Evolutionary conservation across 192 early-diverging fungal species (phyloP).

Genomic region (Irineochytrium annulatum): DNA sequence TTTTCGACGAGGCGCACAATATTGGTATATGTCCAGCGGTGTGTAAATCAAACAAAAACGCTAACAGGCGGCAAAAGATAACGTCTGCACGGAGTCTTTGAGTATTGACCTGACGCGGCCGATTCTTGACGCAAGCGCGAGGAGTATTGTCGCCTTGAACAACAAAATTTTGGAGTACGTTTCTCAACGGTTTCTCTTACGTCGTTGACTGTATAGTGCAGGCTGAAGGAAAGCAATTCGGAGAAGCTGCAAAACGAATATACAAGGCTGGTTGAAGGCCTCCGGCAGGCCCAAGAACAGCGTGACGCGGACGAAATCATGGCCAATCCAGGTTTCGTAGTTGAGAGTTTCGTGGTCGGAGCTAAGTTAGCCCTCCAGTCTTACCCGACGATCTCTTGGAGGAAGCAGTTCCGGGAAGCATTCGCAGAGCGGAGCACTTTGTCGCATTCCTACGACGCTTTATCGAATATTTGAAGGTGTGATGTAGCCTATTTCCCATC

Average conservation of each 20-base stretch:
- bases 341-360: background rate
- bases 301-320: conserved; percentile 83
- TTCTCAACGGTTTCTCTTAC: background rate
- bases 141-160: conserved; percentile 66
- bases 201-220: conserved; percentile 9
- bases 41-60: background rate
- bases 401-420: conserved; percentile 96
- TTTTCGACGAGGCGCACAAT: conserved; percentile 99
- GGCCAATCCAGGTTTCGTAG: conserved; percentile 71
- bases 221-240: conserved; percentile 81
- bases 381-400: conserved; percentile 87
- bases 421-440: conserved; percentile 97
- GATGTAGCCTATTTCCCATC: background rate
- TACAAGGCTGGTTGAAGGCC: conserved; percentile 79
- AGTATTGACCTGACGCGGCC: conserved; percentile 91
- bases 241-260: conserved; percentile 91
- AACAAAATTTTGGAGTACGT: conserved; percentile 68
- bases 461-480: conserved; percentile 93
- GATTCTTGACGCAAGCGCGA: conserved; percentile 83
- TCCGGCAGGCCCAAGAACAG: conserved; percentile 66
- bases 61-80: conserved; percentile 58
- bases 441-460: conserved; percentile 93
- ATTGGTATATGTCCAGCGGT: conserved; percentile 78
- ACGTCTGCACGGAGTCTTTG: conserved; percentile 96
- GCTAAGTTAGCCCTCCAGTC: conserved; percentile 36